These are phyloP conservation scores for Sporothrix dimorphospora DNA, from an alignment of 2,329 filamentous ascomycete species.

Conservation along the genomic window DNA sequence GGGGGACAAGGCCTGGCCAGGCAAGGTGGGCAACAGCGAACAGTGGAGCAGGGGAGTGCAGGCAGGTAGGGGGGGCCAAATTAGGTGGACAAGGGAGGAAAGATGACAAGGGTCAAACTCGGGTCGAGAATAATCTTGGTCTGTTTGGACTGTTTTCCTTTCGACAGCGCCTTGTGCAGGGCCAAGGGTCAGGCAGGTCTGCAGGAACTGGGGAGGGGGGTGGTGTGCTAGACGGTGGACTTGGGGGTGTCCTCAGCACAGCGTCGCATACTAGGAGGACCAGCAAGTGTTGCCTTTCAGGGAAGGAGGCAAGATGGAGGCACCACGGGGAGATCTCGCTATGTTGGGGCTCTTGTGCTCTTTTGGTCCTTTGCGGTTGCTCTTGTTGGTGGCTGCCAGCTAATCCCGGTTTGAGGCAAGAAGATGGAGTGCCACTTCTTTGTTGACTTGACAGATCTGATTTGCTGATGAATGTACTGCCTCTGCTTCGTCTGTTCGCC, in stretches of 20 bases:
- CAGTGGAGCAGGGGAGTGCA: constrained; percentile 34
- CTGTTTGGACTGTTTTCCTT: background rate
- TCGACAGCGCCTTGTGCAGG: constrained; percentile 28
- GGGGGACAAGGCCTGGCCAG: constrained; percentile 42
- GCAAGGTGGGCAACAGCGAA: constrained; percentile 34
- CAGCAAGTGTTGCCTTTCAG: constrained; percentile 52
- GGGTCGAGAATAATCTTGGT: constrained; percentile 29
- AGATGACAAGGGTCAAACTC: constrained; percentile 23
- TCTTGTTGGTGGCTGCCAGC: constrained; percentile 17
- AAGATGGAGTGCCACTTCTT: background rate
- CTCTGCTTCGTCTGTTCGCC: background rate
- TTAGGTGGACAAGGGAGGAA: constrained; percentile 27
- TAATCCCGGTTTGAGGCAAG: constrained; percentile 24
- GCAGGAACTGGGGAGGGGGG: constrained; percentile 28
- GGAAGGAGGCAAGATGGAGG: constrained; percentile 54
- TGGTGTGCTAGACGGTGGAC: constrained; percentile 19
- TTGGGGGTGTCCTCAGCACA: constrained; percentile 39
- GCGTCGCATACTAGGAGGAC: constrained; percentile 44
- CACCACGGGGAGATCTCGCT: constrained; percentile 43
- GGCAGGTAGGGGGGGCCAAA: constrained; percentile 27
- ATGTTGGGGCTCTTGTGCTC: constrained; percentile 29
- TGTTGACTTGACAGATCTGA: background rate
- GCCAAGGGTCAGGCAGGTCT: constrained; percentile 20
- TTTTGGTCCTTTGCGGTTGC: constrained; percentile 26
- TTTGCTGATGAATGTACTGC: background rate